Evolutionary conservation across 2,329 filamentous ascomycete species (phyloP), one percentile per base, ranked within the genome.

Genomic region (Curvularia eragrostidis): DNA sequence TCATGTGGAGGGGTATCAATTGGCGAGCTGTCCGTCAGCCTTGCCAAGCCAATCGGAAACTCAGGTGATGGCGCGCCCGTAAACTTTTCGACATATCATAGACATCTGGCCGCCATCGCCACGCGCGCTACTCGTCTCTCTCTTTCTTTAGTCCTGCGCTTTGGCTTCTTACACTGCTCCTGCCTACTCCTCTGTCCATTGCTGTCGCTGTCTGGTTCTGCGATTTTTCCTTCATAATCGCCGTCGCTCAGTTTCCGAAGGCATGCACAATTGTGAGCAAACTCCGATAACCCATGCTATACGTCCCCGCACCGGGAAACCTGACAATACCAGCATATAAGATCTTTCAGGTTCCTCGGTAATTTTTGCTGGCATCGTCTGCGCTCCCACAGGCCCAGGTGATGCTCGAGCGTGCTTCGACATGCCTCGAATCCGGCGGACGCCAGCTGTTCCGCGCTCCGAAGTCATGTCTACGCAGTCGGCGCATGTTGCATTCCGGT

Each of bases 361-460:
- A 70, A 64, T 68, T 56, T 52, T 58, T 56, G 58, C 64, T 61
- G 56, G 57, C 62, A 58, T 59, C 54, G 59, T 63, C 61, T 64
- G 59, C 66, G 55, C 61, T 65, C 53, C 42, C 46, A 52, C 61
- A 61, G 52, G 62, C 54, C 62, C 62, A 64, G 75, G 72, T 73
- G 66, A 86, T 86, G 84, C 83, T 86, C 73, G 84, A 86, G 82
- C 82, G 82, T 68, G 83, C 82, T 72, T 80, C 81, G 74, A 78
- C 80, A 84, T 86, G 83, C 77, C 80, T 86, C 80, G 79, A 84
- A 79, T 79, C 81, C 75, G 82, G 83, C 80, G 78, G 82, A 72
- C 80, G 81, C 72, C 78, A 80, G 66, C 78, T 84, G 69, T 70
- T 84, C 59, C 80, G 75, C 73, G 74, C 74, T 56, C 70, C 74